Base-by-base conservation (phyloP, 2,329 filamentous ascomycete species). In the Claviceps maximensis region DNA sequence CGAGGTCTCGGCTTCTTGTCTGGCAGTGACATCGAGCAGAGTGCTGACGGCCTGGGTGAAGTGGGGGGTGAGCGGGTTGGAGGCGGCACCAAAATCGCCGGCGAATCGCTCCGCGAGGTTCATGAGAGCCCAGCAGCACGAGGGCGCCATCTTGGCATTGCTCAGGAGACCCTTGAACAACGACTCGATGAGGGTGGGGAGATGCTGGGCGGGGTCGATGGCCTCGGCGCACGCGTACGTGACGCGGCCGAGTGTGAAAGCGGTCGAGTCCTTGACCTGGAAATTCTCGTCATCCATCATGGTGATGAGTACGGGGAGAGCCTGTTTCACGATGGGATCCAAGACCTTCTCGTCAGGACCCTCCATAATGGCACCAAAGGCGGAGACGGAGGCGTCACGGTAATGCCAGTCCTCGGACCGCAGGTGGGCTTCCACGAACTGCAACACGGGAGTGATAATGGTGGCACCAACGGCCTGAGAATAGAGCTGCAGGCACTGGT, bases 61-160 rank as follows among this genome's bases (percentile, higher is more conserved):
- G 72, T 96, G 89, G 57, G 84, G 82, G 2, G 90, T 95, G 49
- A 98, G 76, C 45, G 89, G 79, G 72, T 97, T 98, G 62, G 84
- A 75, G 44, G 75, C 62, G 56, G 84, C 85, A 49, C 87, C 88
- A 53, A 84, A 78, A 53, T 96, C 90, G 54, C 89, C 89, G 31
- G 89, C 87, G 67, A 97, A 98, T 56, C 90, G 86, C 67, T 98
- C 93, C 12, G 93, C 91, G 65, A 98, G 74, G 72, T 97, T 98
- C 88, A 98, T 97, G 60, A 98, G 74, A 33, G 93, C 90, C 93
- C 94, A 96, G 74, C 93, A 98, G 82, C 93, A 97, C 31, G 93
- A 98, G 53, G 89, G 84, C 33, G 91, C 93, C 84, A 98, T 98
- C 80, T 95, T 96, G 55, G 89, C 86, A 67, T 86, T 93, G 72